phyloP scores from a whole-genome alignment of 2,329 filamentous ascomycete species.

The Alternaria gaisen region DNA sequence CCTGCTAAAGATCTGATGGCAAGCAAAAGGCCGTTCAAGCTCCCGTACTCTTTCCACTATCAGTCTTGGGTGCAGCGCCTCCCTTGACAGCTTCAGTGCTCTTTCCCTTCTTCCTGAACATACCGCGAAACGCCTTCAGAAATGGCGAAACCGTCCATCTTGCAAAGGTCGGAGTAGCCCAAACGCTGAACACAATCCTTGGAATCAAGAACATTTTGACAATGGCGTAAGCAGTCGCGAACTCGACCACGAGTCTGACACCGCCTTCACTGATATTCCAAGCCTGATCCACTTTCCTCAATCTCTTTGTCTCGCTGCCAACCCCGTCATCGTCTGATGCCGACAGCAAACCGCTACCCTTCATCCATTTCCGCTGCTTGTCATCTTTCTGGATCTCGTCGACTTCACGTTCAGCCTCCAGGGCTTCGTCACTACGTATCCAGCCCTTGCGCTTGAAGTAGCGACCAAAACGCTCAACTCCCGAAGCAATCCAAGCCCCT shows the following conservation, averaged over 20 bases:
- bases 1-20: neutral
- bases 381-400: conserved; percentile 16
- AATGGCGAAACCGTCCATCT: conserved; percentile 44
- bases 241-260: conserved; percentile 67
- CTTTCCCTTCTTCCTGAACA: conserved; percentile 49
- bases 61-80: conserved; percentile 39
- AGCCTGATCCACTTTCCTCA: conserved; percentile 47
- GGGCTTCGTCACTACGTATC: conserved; percentile 67
- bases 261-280: conserved; percentile 55
- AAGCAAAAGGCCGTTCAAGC: neutral
- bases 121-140: conserved; percentile 43
- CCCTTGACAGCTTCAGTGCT: conserved; percentile 47
- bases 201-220: conserved; percentile 85
- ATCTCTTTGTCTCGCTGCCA: conserved; percentile 42
- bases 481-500: conserved; percentile 64
- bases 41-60: conserved; percentile 17
- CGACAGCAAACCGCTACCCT: conserved; percentile 32
- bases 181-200: conserved; percentile 79
- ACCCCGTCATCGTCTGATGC: conserved; percentile 55
- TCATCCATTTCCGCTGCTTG: conserved; percentile 72
- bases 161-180: conserved; percentile 94
- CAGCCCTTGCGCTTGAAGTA: conserved; percentile 84
- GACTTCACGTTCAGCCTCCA: conserved; percentile 53
- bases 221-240: conserved; percentile 89
- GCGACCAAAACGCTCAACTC: conserved; percentile 76